These are phyloP conservation scores for Dacryopinax spathularia DNA, from an alignment of 768 basidiomycete genomes.

Conservation along the genomic window DNA sequence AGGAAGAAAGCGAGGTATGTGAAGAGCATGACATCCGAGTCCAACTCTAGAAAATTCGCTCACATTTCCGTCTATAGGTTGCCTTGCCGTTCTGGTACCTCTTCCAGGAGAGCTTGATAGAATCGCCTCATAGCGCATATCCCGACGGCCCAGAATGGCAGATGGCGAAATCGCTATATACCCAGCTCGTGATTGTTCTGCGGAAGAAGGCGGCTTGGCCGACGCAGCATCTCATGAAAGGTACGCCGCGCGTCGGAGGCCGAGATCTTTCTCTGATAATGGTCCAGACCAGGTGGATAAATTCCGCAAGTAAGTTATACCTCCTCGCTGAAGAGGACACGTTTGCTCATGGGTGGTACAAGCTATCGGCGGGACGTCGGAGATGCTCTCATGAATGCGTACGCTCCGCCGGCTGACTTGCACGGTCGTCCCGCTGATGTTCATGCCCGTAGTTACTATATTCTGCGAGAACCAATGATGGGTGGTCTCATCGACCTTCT, in stretches of 20 bases:
- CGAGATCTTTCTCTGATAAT: neutral
- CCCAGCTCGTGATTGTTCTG: slow-evolving; percentile 57
- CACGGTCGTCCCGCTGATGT: neutral
- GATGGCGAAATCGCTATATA: slow-evolving; percentile 58
- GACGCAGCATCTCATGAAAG: slow-evolving; percentile 17
- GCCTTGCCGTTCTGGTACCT: slow-evolving; percentile 82
- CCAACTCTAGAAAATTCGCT: neutral
- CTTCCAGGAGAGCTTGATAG: slow-evolving; percentile 60
- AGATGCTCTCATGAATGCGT: slow-evolving; percentile 82
- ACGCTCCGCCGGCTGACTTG: slow-evolving; percentile 18
- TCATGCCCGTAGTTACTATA: slow-evolving; percentile 51
- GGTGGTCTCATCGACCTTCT: slow-evolving; percentile 52
- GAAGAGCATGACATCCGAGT: too few relatives aligned
- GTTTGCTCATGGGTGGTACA: neutral
- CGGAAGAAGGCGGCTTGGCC: slow-evolving; percentile 68
- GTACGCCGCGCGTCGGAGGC: neutral
- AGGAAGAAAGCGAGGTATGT: slow-evolving; percentile 62
- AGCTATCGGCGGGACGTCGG: slow-evolving; percentile 78
- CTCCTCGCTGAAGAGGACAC: neutral
- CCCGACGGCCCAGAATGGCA: slow-evolving; percentile 22
- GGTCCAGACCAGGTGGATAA: slow-evolving; percentile 52
- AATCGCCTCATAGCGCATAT: slow-evolving; percentile 16
- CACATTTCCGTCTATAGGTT: slow-evolving; percentile 25
- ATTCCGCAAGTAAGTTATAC: slow-evolving; percentile 51
- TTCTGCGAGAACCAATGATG: slow-evolving; percentile 73